Evolutionary conservation across 805 yeast genomes (phyloP).

Genomic region (Wickerhamomyces xylosicus): DNA sequence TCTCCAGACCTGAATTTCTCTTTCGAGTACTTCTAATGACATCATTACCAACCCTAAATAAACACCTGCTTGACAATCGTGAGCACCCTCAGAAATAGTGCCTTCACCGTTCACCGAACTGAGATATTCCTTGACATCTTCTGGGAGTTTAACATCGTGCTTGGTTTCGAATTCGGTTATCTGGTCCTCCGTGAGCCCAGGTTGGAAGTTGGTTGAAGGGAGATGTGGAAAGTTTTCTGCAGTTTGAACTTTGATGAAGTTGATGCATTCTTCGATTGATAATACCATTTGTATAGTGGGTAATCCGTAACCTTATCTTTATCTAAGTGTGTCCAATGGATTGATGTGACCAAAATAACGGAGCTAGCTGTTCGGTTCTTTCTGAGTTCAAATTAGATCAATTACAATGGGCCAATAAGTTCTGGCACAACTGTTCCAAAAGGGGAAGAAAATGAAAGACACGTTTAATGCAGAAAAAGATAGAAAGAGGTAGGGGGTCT

Average conservation of each 20-base stretch:
- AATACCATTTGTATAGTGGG: too few species aligned
- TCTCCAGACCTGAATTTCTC: conserved; percentile 8
- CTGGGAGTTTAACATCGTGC: background rate
- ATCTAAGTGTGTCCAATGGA: too few species aligned
- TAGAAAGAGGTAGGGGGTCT: too few species aligned
- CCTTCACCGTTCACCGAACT: background rate
- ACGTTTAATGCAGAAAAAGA: too few species aligned
- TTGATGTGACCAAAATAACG: too few species aligned
- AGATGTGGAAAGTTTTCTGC: background rate
- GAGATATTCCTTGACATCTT: background rate
- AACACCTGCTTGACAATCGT: background rate
- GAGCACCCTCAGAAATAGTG: background rate
- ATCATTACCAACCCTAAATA: conserved; percentile 5
- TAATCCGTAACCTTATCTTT: too few species aligned
- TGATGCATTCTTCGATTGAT: background rate
- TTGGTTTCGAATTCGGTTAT: background rate
- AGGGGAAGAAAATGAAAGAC: too few species aligned
- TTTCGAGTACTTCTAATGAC: conserved; percentile 4
- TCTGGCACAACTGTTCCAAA: too few species aligned
- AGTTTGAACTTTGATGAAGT: background rate
- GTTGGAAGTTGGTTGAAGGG: background rate
- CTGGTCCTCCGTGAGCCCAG: background rate
- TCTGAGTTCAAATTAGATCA: too few species aligned
- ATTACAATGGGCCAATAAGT: too few species aligned
- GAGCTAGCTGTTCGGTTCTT: too few species aligned